Base-by-base conservation (phyloP, 495 filamentous ascomycete species). In the Achaetomiella virescens region DNA sequence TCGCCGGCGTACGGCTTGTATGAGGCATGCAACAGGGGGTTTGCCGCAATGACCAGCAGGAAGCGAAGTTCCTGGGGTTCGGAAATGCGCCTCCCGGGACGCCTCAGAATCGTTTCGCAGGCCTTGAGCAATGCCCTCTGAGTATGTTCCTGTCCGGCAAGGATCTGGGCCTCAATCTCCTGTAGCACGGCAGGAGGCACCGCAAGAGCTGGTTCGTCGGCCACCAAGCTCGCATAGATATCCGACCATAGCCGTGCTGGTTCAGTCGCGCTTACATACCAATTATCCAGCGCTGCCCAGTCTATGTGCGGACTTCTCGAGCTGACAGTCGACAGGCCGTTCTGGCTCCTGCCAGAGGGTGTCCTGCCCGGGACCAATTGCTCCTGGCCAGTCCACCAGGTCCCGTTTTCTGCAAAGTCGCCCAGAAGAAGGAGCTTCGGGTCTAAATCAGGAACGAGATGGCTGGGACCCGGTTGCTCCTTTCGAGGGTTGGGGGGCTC, bases 81-180 rank as follows among this genome's bases (percentile, higher is more conserved):
- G 48, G 75, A 82, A 56, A 96, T 62, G 11, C 81, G 79, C 33
- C 88, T 78, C 4, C 89, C 83, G 5, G 91, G 92, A 11, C 92
- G 82, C 63, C 91, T 96, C n/a, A 96, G 73, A 43, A 96, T 72
- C 59, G 76, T 87, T 67, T 97, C 91, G 1, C 82, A 87, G 17
- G 88, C 86, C 66, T 93, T 95, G 47, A 97, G 71, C 6, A 97
- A 76, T 6, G 83, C 79, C 48, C 81, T 72, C 43, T 87, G 84
- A 38, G 83, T 70, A 55, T 91, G 87, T 41, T 79, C 66, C 61
- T 87, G 83, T 14, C 85, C 88, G 37, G 87, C 81, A n/a, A 75
- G 67, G 8, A 89, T 72, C 35, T 87, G 77, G 20, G 73, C 68
- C 54, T 86, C 81, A 38, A 91, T 72, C 27, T 80, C 70, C 31